These are phyloP conservation scores for Ramichloridium luteum DNA, from an alignment of 2,329 filamentous ascomycete genomes.

Conservation along the genomic window DNA sequence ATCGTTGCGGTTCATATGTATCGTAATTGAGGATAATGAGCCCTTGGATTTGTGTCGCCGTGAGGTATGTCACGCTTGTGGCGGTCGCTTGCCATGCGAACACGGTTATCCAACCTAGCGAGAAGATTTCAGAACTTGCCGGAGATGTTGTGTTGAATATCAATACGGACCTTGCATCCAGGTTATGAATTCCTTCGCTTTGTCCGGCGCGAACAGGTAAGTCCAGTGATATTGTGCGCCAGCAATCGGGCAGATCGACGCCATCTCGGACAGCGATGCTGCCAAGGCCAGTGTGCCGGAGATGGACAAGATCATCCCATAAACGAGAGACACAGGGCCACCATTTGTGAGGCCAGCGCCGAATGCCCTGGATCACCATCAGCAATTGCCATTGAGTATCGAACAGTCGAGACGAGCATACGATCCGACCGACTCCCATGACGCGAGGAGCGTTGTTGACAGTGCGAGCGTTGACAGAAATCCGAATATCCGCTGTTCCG, in stretches of 20 bases:
- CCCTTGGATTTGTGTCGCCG: slow-evolving; percentile 11
- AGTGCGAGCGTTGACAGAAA: slow-evolving; percentile 3
- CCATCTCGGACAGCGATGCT: slow-evolving; percentile 23
- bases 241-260: slow-evolving; percentile 27
- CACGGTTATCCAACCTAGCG: slow-evolving; percentile 12
- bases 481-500: slow-evolving; percentile 2
- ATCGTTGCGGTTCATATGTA: slow-evolving; percentile 16
- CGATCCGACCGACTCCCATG: slow-evolving; percentile 4
- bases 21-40: slow-evolving; percentile 9
- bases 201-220: slow-evolving; percentile 28
- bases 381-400: not conserved
- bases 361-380: slow-evolving; percentile 1
- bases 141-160: no score
- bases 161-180: slow-evolving; percentile 21
- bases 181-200: slow-evolving; percentile 29
- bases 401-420: slow-evolving; percentile 1
- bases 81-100: slow-evolving; percentile 13
- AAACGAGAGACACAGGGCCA: not conserved
- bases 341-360: not conserved
- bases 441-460: slow-evolving; percentile 3
- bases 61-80: slow-evolving; percentile 8
- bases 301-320: not conserved
- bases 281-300: not conserved
- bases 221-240: slow-evolving; percentile 21
- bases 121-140: no score